Conservation (phyloP, 768 basidiomycete species). For the Hortiboletus campestris region DNA sequence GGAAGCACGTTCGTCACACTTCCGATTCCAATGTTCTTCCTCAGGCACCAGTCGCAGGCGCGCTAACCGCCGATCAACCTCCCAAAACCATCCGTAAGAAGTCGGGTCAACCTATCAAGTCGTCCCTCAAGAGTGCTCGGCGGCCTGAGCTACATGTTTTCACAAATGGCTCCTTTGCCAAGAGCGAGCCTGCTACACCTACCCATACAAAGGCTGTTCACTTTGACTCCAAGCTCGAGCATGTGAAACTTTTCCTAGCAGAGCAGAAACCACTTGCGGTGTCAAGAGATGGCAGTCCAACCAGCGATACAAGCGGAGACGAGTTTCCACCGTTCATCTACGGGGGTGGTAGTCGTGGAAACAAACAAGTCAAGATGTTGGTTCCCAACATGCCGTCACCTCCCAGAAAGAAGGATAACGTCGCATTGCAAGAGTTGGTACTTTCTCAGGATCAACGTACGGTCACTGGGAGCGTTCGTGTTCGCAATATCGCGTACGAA, state of each 20-base stretch:
- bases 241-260: slow-evolving; percentile 91
- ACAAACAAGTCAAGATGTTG: slow-evolving; percentile 52
- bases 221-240: slow-evolving; percentile 89
- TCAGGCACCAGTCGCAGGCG: background rate
- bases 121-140: slow-evolving; percentile 77
- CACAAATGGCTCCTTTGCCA: slow-evolving; percentile 45
- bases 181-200: slow-evolving; percentile 83
- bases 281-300: slow-evolving; percentile 85
- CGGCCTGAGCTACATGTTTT: slow-evolving; percentile 54
- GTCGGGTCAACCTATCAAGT: slow-evolving; percentile 89
- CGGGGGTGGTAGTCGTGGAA: slow-evolving; percentile 38
- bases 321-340: slow-evolving; percentile 74
- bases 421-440: slow-evolving; percentile 54
- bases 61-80: background rate
- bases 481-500: slow-evolving; percentile 82
- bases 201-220: slow-evolving; percentile 81
- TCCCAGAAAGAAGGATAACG: slow-evolving; percentile 39
- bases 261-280: slow-evolving; percentile 96
- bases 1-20: slow-evolving; percentile 20
- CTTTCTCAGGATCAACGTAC: slow-evolving; percentile 50
- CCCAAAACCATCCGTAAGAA: slow-evolving; percentile 74
- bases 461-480: slow-evolving; percentile 72
- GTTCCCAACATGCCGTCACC: slow-evolving; percentile 64
- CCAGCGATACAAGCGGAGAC: slow-evolving; percentile 78
- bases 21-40: slow-evolving; percentile 19